Percentiles rank a stretch among this genome's conserved stretches.
Conservation (phyloP, 2,329 filamentous ascomycete genomes). For the Tolypocladium inflatum region DNA sequence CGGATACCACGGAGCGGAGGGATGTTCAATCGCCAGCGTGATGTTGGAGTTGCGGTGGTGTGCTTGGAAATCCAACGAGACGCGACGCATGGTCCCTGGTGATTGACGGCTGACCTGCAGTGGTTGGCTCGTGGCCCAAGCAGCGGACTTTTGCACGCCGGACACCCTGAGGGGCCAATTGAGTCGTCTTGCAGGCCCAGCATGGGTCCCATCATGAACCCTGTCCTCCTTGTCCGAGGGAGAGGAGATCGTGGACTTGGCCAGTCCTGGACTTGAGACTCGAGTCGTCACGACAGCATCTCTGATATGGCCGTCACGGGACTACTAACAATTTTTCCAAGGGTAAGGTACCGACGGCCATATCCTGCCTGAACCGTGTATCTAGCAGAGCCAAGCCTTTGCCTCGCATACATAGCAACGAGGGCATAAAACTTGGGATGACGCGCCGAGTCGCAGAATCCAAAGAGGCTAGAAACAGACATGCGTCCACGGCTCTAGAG, state of each 20-base stretch:
- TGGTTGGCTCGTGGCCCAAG: not conserved
- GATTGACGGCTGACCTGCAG: not conserved
- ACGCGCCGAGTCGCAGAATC: not conserved
- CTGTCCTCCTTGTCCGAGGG: not conserved
- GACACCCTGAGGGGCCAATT: not conserved
- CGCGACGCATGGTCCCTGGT: not conserved
- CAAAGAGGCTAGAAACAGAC: not conserved
- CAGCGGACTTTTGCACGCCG: not conserved
- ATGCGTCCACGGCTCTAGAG: not conserved
- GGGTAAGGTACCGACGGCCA: no score
- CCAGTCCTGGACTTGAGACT: not conserved
- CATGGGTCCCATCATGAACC: not conserved
- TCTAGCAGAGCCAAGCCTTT: not conserved
- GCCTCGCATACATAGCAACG: not conserved
- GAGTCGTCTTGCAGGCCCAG: not conserved
- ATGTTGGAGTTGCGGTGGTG: not conserved
- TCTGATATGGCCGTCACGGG: not conserved
- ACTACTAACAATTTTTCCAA: no score
- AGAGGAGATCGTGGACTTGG: not conserved
- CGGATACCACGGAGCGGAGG: not conserved
- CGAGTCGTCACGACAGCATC: not conserved
- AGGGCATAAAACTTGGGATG: not conserved
- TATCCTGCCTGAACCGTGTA: not conserved
- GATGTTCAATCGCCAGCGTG: not conserved
- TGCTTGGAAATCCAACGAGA: not conserved